phyloP scores from a whole-genome alignment of 108 stramenopile species.

The Fistulifera pelliculosa region DNA sequence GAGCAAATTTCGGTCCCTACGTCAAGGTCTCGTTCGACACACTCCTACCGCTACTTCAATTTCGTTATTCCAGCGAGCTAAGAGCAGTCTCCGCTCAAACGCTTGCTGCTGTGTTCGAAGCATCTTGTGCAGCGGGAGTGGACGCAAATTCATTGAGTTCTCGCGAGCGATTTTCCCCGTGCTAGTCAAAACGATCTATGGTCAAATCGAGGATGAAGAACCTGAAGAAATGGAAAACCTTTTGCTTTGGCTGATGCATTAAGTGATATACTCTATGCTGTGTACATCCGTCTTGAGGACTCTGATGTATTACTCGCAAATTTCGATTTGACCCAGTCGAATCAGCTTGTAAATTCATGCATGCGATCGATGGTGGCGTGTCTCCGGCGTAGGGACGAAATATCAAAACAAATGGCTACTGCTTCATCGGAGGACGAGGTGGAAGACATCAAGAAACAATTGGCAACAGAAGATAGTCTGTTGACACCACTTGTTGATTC shows the following conservation, averaged over 20 bases:
- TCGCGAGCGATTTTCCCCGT: slow-evolving; percentile 20
- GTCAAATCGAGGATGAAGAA: slow-evolving; percentile 55
- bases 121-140: slow-evolving; percentile 44
- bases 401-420: slow-evolving; percentile 29
- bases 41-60: slow-evolving; percentile 47
- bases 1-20: slow-evolving; percentile 52
- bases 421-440: slow-evolving; percentile 50
- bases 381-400: slow-evolving; percentile 40
- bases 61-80: slow-evolving; percentile 69
- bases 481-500: slow-evolving; percentile 71
- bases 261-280: slow-evolving; percentile 58
- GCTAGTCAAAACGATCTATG: slow-evolving; percentile 27
- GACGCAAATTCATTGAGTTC: slow-evolving; percentile 8
- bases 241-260: slow-evolving; percentile 64
- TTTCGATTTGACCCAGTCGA: slow-evolving; percentile 33
- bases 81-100: slow-evolving; percentile 63
- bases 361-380: slow-evolving; percentile 49
- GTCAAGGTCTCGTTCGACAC: slow-evolving; percentile 36
- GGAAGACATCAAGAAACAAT: slow-evolving; percentile 37
- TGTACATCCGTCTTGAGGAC: slow-evolving; percentile 21
- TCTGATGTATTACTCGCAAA: slow-evolving; percentile 21
- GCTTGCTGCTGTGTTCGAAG: slow-evolving; percentile 66
- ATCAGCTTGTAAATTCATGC: slow-evolving; percentile 30
- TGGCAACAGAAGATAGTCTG: slow-evolving; percentile 36
- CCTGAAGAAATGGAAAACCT: slow-evolving; percentile 55